A percentile compares a stretch with the other conserved stretches of the same genome.
These are phyloP conservation scores for Dianthus caryophyllus DNA, from an alignment of 148 eudicot species.

Conservation along the genomic window DNA sequence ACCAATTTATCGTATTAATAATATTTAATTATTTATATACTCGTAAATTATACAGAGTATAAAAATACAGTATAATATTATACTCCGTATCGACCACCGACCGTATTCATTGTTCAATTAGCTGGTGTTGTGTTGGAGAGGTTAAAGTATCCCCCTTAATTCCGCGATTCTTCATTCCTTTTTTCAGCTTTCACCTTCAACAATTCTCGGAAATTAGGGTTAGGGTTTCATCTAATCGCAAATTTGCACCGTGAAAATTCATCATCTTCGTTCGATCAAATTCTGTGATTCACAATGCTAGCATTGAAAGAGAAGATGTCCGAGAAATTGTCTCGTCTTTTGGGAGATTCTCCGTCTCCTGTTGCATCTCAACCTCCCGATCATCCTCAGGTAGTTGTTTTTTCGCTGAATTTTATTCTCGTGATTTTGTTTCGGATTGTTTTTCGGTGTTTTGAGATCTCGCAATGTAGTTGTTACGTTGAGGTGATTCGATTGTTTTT, in stretches of 20 bases:
- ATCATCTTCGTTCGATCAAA: not conserved
- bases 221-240: slow-evolving; percentile 21
- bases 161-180: not conserved
- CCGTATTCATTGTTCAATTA: not conserved
- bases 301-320: slow-evolving; percentile 56
- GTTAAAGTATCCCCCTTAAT: not conserved
- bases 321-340: slow-evolving; percentile 49
- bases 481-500: no score
- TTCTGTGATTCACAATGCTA: slow-evolving; percentile 28
- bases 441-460: slow-evolving; percentile 10
- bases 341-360: slow-evolving; percentile 44
- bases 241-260: slow-evolving; percentile 8
- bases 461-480: no score
- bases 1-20: no score
- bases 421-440: not conserved
- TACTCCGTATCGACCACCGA: slow-evolving; percentile 18
- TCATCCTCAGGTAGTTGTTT: slow-evolving; percentile 39
- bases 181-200: not conserved
- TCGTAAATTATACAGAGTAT: no score
- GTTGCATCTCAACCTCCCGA: slow-evolving; percentile 33
- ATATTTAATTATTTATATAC: no score
- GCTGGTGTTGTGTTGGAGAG: no score
- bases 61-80: no score
- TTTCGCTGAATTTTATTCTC: not conserved
- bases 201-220: slow-evolving; percentile 13